Evolutionary conservation across 495 filamentous ascomycete species (phyloP), one percentile per base, ranked within the genome.

Genomic region (Talaromyces thailandensis): DNA sequence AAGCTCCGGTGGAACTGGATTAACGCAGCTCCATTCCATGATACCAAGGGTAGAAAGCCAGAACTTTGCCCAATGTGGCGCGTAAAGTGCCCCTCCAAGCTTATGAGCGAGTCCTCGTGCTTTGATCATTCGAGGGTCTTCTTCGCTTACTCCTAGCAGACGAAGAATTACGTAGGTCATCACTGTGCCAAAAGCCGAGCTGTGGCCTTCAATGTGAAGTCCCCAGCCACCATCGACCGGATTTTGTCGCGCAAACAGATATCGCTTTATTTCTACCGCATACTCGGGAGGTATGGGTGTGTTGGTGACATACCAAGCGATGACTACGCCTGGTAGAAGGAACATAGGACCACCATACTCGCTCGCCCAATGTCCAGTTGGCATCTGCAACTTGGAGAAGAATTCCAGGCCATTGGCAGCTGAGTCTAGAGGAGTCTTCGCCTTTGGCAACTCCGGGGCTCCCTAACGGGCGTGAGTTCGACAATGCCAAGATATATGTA

Each of bases 201-300:
- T 95, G 64, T 96, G 88, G n/a, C 85, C 94, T 71, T 98, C 94
- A 60, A 96, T 96, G 68, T 98, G 95, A 26, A 98, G 76, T 3
- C 94, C 95, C 94, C 94, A 98, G 21, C 94, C 94, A 26, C 94
- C 94, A 77, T 98, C 92, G 31, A 89, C 84, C 0, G 89, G 86
- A 68, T 96, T 78, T 65, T 93, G 91, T 37, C 92, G 86, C 12
- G 90, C 89, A 70, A 93, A 93, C 12, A 98, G 84, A 75, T 98
- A 98, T 64, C 92, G 88, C 67, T 85, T 94, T 74, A 98, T 96
- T 75, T 98, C 94, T 25, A 86, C 91, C 7, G 86, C 85, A 72
- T 90, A 86, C 61, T 88, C 83, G 69, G 83, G 86, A 6, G 92
- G 90, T 61, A 98, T 91, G 9, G 86, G 88, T 45, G 92, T 96